Base-by-base conservation (phyloP, 129 eudicot genomes). In the Sambucus nigra region DNA sequence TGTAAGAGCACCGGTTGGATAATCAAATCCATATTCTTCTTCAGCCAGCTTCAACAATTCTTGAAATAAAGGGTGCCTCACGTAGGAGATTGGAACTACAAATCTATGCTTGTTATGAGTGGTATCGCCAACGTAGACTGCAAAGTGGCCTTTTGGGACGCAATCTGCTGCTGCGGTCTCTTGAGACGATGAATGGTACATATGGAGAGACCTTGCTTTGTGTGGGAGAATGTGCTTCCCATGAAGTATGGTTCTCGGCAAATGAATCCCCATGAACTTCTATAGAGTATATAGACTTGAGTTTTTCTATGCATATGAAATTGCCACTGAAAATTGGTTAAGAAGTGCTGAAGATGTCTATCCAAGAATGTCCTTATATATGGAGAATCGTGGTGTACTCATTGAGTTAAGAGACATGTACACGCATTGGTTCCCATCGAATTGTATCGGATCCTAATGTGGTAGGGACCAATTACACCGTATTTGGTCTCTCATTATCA, bases 1-100 rank as follows among this genome's bases (percentile, higher is more conserved):
- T 15, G 78, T 72, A 2, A 72, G 69, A 1, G 73, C 69, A n/a
- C 73, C 69, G 64, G 27, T 72, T 0, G 78, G 69, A 60, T 66
- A 72, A 45, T 60, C 29, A 19, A 66, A 72, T 1, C 67, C 69
- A 18, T 49, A 72, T 38, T 72, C 73, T 72, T 72, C 77, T 35
- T 67, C 69, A 15, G 68, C 55, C 35, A 15, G 44, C 8, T 23
- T 23, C 0, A 66, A 25, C 51, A 72, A 39, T 3, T 35, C 52
- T 40, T 51, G 73, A 49, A 72, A 72, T 13, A 57, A 47, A 4
- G 78, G 74, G 16, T 67, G 66, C 1, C 47, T 61, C 48, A 73
- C 27, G 69, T 59, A 73, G 6, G 65, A 52, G 18, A 67, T 21
- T 14, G 73, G 73, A 40, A 65, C 68, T 25, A 45, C 42, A 26